Evolutionary conservation across 2,329 filamentous ascomycete species (phyloP), one percentile per base, ranked within the genome.

Genomic region (Verticillium nonalfalfae): DNA sequence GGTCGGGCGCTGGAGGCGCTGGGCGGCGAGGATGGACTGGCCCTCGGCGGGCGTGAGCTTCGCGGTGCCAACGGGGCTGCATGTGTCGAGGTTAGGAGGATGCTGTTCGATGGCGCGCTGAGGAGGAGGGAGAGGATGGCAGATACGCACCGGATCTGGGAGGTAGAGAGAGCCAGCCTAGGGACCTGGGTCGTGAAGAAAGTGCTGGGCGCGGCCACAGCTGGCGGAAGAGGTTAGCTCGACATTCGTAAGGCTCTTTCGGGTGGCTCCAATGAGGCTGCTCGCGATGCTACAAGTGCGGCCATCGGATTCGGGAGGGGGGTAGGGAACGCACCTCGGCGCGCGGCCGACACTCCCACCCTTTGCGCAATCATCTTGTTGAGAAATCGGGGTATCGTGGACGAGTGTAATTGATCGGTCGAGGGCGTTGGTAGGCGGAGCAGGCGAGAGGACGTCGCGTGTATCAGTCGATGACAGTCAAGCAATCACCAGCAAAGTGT

Each of bases 1-100:
- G 69, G 97, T 83, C 73, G 93, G 93, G 59, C 93, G 93, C 71
- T 83, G 78, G 61, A 89, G 83, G 70, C 93, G 93, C 81, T 97
- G 93, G 72, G 86, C 80, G 70, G 85, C 88, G 73, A 97, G 91
- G 77, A 96, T 85, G 67, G 83, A 73, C 66, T 84, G 70, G 66
- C 77, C 84, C 64, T 88, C 80, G 59, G 75, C 68, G 59, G 78
- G 74, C 64, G 83, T 79, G 69, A 89, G 69, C 72, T 83, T 82
- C 69, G 85, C 76, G 61, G 86, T 87, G 50, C 85, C 78, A 69
- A 84, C 79, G 69, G 73, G 70, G 67, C 82, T 83, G 78, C 56
- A 62, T 52, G 61, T 45, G 15, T n/a, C 26, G 26, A 31, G 26
- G 14, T 54, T 54, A 18, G 33, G 9, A 7, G 36, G n/a, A 52